These are phyloP conservation scores for Lactifluus pinguis DNA, from an alignment of 768 basidiomycete genomes.

Conservation along the genomic window DNA sequence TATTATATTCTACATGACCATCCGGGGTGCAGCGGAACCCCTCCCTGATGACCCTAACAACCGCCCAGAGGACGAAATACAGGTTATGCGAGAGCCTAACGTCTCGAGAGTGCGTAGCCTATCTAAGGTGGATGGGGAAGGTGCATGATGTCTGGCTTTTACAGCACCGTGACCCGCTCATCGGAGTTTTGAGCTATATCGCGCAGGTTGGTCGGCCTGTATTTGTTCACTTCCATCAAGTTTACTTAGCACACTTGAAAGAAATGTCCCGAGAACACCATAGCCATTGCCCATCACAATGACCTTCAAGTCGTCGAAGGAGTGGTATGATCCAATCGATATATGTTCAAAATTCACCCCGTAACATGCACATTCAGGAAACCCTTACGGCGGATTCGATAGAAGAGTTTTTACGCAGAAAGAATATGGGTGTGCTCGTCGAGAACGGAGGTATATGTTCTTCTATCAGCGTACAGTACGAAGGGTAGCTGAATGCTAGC, in stretches of 20 bases:
- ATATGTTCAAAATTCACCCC: neutral
- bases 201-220: neutral
- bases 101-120: neutral
- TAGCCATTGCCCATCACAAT: conserved; percentile 9
- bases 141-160: neutral
- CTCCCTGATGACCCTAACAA: neutral
- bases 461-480: neutral
- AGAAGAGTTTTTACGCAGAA: neutral
- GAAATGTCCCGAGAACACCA: neutral
- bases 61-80: neutral
- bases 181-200: conserved; percentile 3
- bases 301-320: neutral
- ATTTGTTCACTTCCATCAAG: neutral
- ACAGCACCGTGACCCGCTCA: conserved; percentile 5
- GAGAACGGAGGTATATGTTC: conserved; percentile 3
- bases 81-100: neutral
- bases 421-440: neutral
- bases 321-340: neutral
- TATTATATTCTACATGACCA: neutral
- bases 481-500: neutral
- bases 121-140: neutral
- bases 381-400: neutral
- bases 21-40: neutral
- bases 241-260: neutral
- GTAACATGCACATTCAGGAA: neutral